phyloP scores from a whole-genome alignment of 2,329 filamentous ascomycete species.

The Rutstroemia sp. region DNA sequence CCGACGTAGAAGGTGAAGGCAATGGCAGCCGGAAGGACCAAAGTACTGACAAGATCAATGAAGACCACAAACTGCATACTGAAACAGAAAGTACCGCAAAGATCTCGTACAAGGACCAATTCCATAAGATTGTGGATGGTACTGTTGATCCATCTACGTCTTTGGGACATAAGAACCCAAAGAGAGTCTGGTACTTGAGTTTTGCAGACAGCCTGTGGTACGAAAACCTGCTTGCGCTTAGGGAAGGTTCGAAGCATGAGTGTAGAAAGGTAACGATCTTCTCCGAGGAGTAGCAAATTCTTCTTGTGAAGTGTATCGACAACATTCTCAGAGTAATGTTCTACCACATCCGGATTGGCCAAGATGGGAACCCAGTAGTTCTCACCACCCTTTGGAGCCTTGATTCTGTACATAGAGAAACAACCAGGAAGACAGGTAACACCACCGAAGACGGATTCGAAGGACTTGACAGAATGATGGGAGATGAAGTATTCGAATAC shows the following conservation, averaged over 20 bases:
- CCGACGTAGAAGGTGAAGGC: conserved; percentile 94
- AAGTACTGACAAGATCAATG: conserved; percentile 87
- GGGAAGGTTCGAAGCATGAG: conserved; percentile 98
- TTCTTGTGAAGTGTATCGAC: conserved; percentile 98
- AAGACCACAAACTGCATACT: conserved; percentile 99
- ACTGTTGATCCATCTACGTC: conserved; percentile 98
- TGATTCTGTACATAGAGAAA: conserved; percentile 99
- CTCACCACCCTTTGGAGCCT: conserved; percentile 93
- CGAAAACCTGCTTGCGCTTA: conserved; percentile 97
- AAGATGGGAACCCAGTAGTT: conserved; percentile 99
- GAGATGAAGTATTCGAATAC: conserved; percentile 99
- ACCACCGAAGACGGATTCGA: conserved; percentile 97
- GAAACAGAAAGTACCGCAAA: conserved; percentile 99
- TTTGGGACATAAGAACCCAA: conserved; percentile 84
- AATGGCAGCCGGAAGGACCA: conserved; percentile 93
- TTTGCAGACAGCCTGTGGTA: conserved; percentile 98
- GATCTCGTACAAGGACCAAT: conserved; percentile 85
- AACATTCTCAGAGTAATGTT: conserved; percentile 98
- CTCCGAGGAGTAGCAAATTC: conserved; percentile 83
- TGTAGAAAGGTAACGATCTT: conserved; percentile 92
- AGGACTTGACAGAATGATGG: conserved; percentile 92
- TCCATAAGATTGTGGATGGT: conserved; percentile 99
- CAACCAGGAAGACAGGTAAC: conserved; percentile 97
- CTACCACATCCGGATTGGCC: conserved; percentile 95
- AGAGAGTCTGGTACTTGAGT: conserved; percentile 93